Evolutionary conservation across 2,329 filamentous ascomycete species (phyloP).

Genomic region (Fusarium camptoceras): DNA sequence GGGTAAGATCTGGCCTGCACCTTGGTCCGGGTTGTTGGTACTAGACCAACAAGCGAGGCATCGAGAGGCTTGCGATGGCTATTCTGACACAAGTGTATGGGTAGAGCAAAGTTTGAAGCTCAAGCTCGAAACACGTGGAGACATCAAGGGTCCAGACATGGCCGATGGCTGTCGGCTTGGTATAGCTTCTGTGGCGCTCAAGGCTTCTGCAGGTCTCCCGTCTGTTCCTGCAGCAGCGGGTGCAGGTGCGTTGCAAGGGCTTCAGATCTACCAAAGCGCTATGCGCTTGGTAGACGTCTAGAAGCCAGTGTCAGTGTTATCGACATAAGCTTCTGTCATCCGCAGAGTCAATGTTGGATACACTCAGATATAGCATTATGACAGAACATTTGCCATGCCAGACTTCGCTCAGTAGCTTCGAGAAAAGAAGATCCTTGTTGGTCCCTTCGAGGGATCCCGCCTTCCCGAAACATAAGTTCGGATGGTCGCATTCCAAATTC

Average conservation of each 20-base stretch:
- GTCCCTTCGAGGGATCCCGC: constrained; percentile 6
- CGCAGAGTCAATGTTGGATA: not conserved
- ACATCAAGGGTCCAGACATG: constrained; percentile 28
- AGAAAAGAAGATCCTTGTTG: constrained; percentile 7
- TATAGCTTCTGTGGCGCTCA: constrained; percentile 7
- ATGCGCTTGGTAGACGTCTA: not conserved
- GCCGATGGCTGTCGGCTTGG: constrained; percentile 25
- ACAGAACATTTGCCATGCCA: not conserved
- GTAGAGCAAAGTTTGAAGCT: constrained; percentile 6
- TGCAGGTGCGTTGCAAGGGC: constrained; percentile 16
- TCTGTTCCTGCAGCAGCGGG: constrained; percentile 25
- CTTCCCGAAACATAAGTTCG: constrained; percentile 21
- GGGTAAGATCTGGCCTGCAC: not conserved
- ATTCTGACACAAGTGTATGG: constrained; percentile 9
- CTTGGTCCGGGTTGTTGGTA: not conserved
- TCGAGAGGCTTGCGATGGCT: not conserved
- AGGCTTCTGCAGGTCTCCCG: constrained; percentile 21
- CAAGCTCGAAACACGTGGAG: constrained; percentile 24
- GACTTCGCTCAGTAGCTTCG: not conserved
- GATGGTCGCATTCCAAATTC: constrained; percentile 31
- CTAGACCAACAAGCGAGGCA: constrained; percentile 1
- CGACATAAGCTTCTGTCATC: not conserved
- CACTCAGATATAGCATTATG: not conserved
- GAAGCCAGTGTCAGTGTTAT: not conserved
- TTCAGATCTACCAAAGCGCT: not conserved